phyloP scores from a whole-genome alignment of 306 rosid genomes.

The Comarum palustre region DNA sequence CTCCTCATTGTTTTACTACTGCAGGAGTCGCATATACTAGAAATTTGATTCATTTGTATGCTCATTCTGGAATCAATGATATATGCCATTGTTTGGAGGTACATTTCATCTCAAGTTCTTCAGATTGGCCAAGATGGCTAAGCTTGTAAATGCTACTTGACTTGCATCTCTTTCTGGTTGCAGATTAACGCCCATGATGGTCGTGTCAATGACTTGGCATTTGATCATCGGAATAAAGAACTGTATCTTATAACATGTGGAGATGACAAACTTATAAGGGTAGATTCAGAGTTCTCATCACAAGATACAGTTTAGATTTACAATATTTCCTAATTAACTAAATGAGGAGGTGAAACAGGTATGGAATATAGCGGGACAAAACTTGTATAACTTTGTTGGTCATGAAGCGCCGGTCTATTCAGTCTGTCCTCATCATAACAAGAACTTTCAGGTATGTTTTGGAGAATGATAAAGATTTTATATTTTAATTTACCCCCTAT shows the following conservation, averaged over 20 bases:
- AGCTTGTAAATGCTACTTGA: conserved; percentile 29
- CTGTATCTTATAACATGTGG: conserved; percentile 83
- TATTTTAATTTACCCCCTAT: not conserved
- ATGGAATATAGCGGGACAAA: conserved; percentile 72
- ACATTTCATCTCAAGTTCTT: conserved; percentile 14
- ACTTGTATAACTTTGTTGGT: conserved; percentile 68
- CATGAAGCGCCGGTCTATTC: conserved; percentile 85
- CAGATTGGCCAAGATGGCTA: conserved; percentile 22
- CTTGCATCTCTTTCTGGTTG: conserved; percentile 25
- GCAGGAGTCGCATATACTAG: conserved; percentile 84
- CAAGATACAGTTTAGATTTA: conserved; percentile 11
- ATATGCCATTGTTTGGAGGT: conserved; percentile 71
- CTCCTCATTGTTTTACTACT: conserved; percentile 37
- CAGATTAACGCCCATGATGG: conserved; percentile 87
- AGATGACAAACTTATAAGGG: conserved; percentile 86
- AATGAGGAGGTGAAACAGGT: conserved; percentile 53
- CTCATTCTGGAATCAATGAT: conserved; percentile 59
- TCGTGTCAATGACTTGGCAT: conserved; percentile 84
- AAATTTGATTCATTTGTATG: conserved; percentile 78
- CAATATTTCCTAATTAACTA: conserved; percentile 27
- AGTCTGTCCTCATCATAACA: conserved; percentile 90
- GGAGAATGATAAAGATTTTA: not conserved
- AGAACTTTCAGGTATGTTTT: conserved; percentile 64
- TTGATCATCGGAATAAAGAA: conserved; percentile 79
- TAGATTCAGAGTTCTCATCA: conserved; percentile 27